These are phyloP conservation scores for Vigna angularis DNA, from an alignment of 306 rosid species.

Conservation along the genomic window DNA sequence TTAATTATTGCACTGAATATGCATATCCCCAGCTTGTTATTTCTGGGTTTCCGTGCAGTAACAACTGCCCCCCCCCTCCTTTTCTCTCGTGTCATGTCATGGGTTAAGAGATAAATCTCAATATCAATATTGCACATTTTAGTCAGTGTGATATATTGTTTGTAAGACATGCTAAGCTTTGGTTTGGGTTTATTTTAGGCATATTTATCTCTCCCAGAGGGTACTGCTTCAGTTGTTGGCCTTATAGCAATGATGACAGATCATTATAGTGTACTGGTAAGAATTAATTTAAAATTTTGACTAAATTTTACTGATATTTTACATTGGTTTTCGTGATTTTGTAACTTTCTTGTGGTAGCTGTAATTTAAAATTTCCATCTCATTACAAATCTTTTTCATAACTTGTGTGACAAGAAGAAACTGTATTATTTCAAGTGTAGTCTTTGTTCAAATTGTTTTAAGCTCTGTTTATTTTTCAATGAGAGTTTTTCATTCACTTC, in stretches of 20 bases:
- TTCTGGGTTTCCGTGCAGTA: too few species aligned
- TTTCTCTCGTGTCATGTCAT: too few species aligned
- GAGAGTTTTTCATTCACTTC: constrained; percentile 30
- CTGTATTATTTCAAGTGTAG: constrained; percentile 13
- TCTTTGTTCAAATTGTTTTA: constrained; percentile 27
- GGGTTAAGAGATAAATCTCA: too few species aligned
- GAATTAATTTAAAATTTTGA: constrained; percentile 45
- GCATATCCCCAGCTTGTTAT: neutral
- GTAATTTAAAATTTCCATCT: constrained; percentile 22
- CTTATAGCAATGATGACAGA: constrained; percentile 95
- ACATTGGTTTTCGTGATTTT: constrained; percentile 34
- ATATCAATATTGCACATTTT: constrained; percentile 23
- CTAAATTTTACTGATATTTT: constrained; percentile 31
- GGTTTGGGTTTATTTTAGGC: constrained; percentile 66
- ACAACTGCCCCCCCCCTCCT: too few species aligned
- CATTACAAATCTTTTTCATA: constrained; percentile 11
- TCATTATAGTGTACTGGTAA: constrained; percentile 85
- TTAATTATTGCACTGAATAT: constrained; percentile 11
- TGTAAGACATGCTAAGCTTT: constrained; percentile 43
- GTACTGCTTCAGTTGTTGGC: constrained; percentile 96
- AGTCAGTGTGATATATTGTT: constrained; percentile 36
- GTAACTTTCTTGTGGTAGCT: constrained; percentile 32
- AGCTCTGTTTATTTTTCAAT: constrained; percentile 14
- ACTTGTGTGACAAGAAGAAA: constrained; percentile 26
- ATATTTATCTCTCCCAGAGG: constrained; percentile 98